A percentile compares a stretch with the other conserved stretches of the same genome.
Conservation (phyloP, 2,329 filamentous ascomycete species). For the Sporothrix inflata region DNA sequence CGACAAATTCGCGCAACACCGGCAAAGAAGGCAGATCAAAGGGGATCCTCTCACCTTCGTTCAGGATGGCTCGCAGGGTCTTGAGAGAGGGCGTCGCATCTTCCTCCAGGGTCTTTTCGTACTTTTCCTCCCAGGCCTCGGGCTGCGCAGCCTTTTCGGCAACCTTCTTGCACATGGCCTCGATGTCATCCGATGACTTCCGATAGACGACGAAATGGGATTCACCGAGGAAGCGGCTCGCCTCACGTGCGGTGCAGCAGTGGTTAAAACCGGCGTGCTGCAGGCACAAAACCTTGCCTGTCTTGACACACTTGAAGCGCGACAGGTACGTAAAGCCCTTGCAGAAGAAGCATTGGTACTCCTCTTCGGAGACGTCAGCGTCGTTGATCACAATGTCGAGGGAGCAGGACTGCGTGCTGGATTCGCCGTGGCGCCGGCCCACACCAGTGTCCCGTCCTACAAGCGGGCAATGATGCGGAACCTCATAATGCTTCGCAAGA, state of each 20-base stretch:
- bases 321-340: conserved; percentile 92
- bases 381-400: conserved; percentile 69
- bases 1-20: conserved; percentile 85
- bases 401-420: conserved; percentile 49
- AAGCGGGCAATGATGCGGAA: conserved; percentile 22
- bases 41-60: conserved; percentile 95
- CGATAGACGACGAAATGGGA: conserved; percentile 79
- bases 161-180: conserved; percentile 71
- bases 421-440: conserved; percentile 39
- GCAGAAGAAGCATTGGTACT: conserved; percentile 89
- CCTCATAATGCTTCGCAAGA: conserved; percentile 3
- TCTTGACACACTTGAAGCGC: conserved; percentile 81
- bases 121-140: conserved; percentile 87
- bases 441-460: conserved; percentile 11
- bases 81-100: conserved; percentile 85
- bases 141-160: conserved; percentile 84
- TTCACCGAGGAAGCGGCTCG: conserved; percentile 68
- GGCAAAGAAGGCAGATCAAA: conserved; percentile 83
- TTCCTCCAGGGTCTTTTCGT: conserved; percentile 81
- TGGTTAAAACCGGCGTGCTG: conserved; percentile 77
- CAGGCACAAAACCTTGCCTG: conserved; percentile 81
- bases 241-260: conserved; percentile 73
- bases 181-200: conserved; percentile 72
- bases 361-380: conserved; percentile 81
- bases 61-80: conserved; percentile 77